phyloP scores from a whole-genome alignment of 23 red algal species.

The Agarophyton chilense region DNA sequence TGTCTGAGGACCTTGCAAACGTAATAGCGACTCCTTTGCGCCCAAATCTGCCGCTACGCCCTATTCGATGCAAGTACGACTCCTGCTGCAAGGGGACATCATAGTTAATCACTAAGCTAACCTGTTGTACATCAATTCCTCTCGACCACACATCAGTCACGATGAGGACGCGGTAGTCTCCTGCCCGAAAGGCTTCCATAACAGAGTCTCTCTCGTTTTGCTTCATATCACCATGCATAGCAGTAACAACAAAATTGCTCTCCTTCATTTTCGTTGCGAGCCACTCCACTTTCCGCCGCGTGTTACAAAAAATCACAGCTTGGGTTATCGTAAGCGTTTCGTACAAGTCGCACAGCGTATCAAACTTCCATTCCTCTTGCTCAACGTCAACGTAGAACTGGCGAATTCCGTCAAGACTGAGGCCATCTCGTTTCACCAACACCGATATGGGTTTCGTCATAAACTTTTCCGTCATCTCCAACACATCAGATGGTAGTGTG shows the following conservation, averaged over 20 bases:
- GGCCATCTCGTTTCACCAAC: conserved; percentile 84
- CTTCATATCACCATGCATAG: conserved; percentile 84
- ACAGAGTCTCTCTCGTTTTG: conserved; percentile 76
- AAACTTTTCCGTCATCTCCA: conserved; percentile 80
- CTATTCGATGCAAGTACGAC: conserved; percentile 92
- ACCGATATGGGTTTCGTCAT: conserved; percentile 87
- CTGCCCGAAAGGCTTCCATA: conserved; percentile 76
- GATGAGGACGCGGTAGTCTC: conserved; percentile 80
- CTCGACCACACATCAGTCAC: conserved; percentile 88
- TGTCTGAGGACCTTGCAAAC: conserved; percentile 66
- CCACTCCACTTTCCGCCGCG: conserved; percentile 88
- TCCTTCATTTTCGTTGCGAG: conserved; percentile 77
- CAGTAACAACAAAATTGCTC: conserved; percentile 68
- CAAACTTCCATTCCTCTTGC: conserved; percentile 96
- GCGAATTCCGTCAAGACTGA: conserved; percentile 83
- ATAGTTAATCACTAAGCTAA: conserved; percentile 90
- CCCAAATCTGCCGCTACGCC: conserved; percentile 88
- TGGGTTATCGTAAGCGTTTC: conserved; percentile 90
- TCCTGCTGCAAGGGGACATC: conserved; percentile 82
- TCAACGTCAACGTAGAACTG: conserved; percentile 94
- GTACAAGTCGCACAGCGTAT: conserved; percentile 93
- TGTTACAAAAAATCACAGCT: conserved; percentile 90
- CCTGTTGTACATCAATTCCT: conserved; percentile 92
- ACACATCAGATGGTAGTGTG: conserved; percentile 78
- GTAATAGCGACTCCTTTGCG: conserved; percentile 89